Evolutionary conservation across 306 rosid species (phyloP).

Genomic region (Prunus persica): DNA sequence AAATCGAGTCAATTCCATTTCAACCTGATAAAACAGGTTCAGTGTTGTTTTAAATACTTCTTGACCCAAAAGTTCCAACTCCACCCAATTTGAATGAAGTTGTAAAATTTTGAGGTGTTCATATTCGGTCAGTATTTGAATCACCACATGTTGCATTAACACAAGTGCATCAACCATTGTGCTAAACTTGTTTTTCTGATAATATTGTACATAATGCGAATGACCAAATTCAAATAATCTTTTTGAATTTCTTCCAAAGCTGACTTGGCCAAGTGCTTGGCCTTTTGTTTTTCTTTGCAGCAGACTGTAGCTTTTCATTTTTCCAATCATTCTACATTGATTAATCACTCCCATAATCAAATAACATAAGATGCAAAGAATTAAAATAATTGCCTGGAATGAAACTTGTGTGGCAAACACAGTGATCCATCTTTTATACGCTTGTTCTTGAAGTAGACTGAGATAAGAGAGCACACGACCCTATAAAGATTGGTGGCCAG

Average conservation of each 20-base stretch:
- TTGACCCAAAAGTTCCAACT: background rate
- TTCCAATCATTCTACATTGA: no score
- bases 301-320: background rate
- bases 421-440: no score
- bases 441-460: background rate
- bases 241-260: background rate
- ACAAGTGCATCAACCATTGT: background rate
- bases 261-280: background rate
- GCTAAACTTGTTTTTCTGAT: background rate
- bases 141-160: background rate
- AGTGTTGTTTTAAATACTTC: background rate
- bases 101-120: background rate
- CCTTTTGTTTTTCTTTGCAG: background rate
- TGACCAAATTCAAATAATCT: background rate
- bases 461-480: background rate
- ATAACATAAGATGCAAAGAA: background rate
- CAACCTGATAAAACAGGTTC: background rate
- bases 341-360: background rate
- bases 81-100: background rate
- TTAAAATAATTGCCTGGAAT: background rate
- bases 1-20: background rate
- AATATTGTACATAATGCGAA: background rate
- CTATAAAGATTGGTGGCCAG: no score
- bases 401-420: background rate
- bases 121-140: background rate